These are phyloP conservation scores for Acanthamoeba lenticulata DNA, from an alignment of 208 protist species.

Conservation along the genomic window DNA sequence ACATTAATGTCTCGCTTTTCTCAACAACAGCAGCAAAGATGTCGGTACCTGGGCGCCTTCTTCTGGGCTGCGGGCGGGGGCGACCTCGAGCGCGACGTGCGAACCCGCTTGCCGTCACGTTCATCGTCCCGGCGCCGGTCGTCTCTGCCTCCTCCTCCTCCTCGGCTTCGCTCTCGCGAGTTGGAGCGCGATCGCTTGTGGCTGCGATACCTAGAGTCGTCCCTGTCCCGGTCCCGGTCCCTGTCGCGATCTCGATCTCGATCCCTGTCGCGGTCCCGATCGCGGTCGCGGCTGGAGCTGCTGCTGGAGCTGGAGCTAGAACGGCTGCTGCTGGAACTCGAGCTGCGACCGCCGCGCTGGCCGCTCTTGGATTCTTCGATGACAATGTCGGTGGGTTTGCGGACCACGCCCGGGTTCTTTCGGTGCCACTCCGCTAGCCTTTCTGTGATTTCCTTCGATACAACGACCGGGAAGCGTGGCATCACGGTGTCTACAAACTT, in stretches of 20 bases:
- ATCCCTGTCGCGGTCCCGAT: slow-evolving; percentile 42
- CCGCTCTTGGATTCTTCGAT: not conserved
- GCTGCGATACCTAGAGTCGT: too few relatives aligned
- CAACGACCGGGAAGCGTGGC: slow-evolving; percentile 75
- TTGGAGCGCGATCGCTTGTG: not conserved
- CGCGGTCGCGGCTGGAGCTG: not conserved
- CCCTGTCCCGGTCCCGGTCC: not conserved
- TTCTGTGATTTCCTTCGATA: slow-evolving; percentile 71
- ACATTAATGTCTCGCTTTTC: not conserved
- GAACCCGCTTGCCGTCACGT: not conserved
- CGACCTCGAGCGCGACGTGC: not conserved
- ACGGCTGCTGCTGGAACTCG: not conserved
- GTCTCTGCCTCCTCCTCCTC: not conserved
- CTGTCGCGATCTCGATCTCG: not conserved
- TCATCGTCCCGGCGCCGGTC: not conserved
- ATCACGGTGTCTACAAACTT: slow-evolving; percentile 72
- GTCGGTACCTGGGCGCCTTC: slow-evolving; percentile 13
- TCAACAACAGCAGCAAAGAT: not conserved
- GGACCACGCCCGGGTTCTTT: not conserved
- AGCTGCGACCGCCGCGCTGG: not conserved
- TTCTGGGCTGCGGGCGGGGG: not conserved
- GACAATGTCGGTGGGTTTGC: not conserved
- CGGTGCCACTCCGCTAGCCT: slow-evolving; percentile 65
- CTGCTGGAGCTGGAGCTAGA: not conserved
- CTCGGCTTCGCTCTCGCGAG: not conserved